Evolutionary conservation across 306 rosid genomes (phyloP), one percentile per base, ranked within the genome.

Genomic region (Crotalaria pallida): DNA sequence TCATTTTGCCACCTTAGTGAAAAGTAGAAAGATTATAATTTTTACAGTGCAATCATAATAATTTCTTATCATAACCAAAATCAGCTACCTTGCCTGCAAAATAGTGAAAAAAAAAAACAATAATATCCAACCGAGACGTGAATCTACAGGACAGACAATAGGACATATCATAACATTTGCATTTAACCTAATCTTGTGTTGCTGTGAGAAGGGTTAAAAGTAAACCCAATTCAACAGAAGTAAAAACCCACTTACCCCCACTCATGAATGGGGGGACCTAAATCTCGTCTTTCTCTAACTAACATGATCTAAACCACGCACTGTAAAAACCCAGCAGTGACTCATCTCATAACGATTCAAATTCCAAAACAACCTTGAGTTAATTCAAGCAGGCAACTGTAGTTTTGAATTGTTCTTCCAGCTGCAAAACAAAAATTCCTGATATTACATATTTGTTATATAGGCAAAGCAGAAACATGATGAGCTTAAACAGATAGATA

Each of bases 361-460:
- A 67, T 22, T 71, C 60, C 77, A 33, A 79, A 41, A 70, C 50
- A 76, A 45, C 17, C 48, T 73, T 45, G 56, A 66, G 69, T 65
- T 34, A 7, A 55, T 69, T 91, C 88, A 94, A 43, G 95, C 96
- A 21, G 99, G 99, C 70, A 94, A 83, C 77, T 91, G 79, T 73
- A 91, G 91, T 78, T 87, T 94, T n/a, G 89, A 79, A 57, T 84
- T 94, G 84, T 75, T 91, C 85, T 85, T 91, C 99, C 97, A 94
- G 82, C 99, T 94, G 99, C 71, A 66, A 87, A 84, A 78, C 23
- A 56, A 63, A 63, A 67, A 53, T 5, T 58, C 26, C 4, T 36
- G 12, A 18, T 66, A 40, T 53, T 45, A 79, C 21, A 27, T 36
- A 36, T 60, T 66, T 19, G 33, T 26, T 43, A 31, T 19, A 64